Conservation (phyloP, 148 eudicot species). For the Rhododendron ovatum region DNA sequence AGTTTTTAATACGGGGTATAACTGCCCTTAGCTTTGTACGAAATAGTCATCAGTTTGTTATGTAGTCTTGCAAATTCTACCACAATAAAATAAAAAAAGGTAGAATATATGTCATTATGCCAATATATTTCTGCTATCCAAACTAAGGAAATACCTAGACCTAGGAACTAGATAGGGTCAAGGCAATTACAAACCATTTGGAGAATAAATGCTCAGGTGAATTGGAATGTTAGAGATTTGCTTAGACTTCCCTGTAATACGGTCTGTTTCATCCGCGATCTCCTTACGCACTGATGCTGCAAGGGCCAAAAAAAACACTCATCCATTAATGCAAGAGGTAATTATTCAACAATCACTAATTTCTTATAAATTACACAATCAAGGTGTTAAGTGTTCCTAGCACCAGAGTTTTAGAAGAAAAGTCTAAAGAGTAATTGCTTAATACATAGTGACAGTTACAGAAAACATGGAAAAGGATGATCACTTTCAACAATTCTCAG, state of each 20-base stretch:
- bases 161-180: neutral
- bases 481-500: neutral
- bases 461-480: neutral
- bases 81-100: neutral
- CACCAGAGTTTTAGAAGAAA: neutral
- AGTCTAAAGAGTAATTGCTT: neutral
- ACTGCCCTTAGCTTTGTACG: neutral
- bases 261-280: slow-evolving; percentile 95
- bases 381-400: neutral
- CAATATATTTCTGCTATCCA: neutral
- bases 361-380: neutral
- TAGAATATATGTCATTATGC: neutral
- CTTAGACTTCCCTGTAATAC: slow-evolving; percentile 86
- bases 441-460: neutral
- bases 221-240: slow-evolving; percentile 92
- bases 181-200: slow-evolving; percentile 57
- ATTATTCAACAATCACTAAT: neutral
- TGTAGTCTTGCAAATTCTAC: neutral
- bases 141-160: neutral
- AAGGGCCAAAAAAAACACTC: slow-evolving; percentile 10
- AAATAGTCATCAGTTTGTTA: neutral
- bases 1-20: neutral
- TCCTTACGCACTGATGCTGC: slow-evolving; percentile 95
- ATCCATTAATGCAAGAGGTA: neutral
- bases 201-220: slow-evolving; percentile 94